These are phyloP conservation scores for Marasmius oreades DNA, from an alignment of 1,284 basidiomycete species.

Conservation along the genomic window DNA sequence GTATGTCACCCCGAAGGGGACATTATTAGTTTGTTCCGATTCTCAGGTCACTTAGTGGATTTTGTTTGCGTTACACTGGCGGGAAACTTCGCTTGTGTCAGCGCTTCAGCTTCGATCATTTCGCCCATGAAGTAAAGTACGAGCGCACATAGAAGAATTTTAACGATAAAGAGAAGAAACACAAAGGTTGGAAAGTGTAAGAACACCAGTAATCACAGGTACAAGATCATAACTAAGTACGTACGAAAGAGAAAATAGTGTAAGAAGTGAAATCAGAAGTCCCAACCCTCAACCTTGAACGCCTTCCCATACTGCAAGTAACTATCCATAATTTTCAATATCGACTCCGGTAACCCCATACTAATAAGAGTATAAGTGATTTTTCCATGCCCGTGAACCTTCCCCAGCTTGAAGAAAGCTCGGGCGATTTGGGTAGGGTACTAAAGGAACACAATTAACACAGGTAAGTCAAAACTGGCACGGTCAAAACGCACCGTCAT, in stretches of 20 bases:
- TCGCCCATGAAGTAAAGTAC: no score
- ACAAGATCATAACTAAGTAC: no score
- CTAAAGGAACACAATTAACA: constrained; percentile 31
- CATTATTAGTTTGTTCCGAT: neutral
- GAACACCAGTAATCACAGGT: no score
- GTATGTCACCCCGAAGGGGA: constrained; percentile 19
- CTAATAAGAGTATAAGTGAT: constrained; percentile 92
- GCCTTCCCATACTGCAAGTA: constrained; percentile 77
- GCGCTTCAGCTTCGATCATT: no score
- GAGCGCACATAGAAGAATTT: no score
- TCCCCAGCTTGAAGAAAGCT: constrained; percentile 89
- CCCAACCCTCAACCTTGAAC: constrained; percentile 80
- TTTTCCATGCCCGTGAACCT: constrained; percentile 93
- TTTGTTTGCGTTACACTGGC: no score
- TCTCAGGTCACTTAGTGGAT: no score
- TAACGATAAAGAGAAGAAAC: no score
- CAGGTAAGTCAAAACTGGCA: neutral
- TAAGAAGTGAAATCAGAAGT: constrained; percentile 44
- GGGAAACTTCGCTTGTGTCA: no score
- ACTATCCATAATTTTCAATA: constrained; percentile 84
- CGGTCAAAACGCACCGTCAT: constrained; percentile 58
- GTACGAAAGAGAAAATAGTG: neutral
- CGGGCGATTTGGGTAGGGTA: constrained; percentile 91
- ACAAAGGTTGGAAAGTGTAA: no score
- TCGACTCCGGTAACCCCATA: constrained; percentile 85